Conservation (phyloP, 495 filamentous ascomycete genomes). For the Penicillium alfredii region DNA sequence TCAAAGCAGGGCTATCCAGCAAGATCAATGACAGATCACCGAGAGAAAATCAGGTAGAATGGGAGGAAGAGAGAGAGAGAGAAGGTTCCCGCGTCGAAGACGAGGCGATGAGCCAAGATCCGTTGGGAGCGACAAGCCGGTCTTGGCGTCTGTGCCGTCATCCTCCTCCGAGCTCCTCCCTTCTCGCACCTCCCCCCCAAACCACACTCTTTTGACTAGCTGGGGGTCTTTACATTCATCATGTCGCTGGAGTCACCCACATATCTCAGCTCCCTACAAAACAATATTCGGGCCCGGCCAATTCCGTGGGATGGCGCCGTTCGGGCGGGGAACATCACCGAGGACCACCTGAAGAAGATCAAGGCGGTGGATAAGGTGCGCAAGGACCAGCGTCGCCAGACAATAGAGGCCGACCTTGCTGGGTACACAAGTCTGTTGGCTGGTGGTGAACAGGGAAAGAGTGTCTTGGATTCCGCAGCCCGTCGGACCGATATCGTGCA, state of each 20-base stretch:
- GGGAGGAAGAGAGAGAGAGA: slow-evolving; percentile 1
- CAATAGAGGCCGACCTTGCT: slow-evolving; percentile 69
- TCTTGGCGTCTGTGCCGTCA: slow-evolving; percentile 32
- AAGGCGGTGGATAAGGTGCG: slow-evolving; percentile 96
- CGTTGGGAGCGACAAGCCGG: slow-evolving; percentile 18
- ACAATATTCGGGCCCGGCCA: slow-evolving; percentile 87
- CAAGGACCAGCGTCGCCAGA: slow-evolving; percentile 76
- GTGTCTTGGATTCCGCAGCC: slow-evolving; percentile 73
- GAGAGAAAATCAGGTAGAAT: background rate
- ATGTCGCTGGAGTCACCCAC: slow-evolving; percentile 89
- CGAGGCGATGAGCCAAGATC: slow-evolving; percentile 13
- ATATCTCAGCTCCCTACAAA: slow-evolving; percentile 86
- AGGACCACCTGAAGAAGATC: slow-evolving; percentile 91
- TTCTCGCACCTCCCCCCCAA: slow-evolving; percentile 1
- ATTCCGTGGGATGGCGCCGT: slow-evolving; percentile 98
- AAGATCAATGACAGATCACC: background rate
- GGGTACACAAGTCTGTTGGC: slow-evolving; percentile 76
- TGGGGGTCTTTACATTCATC: slow-evolving; percentile 15
- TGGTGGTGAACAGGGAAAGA: slow-evolving; percentile 61
- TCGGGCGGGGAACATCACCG: slow-evolving; percentile 87
- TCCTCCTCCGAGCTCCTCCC: slow-evolving; percentile 4
- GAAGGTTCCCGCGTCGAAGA: slow-evolving; percentile 7
- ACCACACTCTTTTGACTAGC: slow-evolving; percentile 8
- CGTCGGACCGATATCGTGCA: slow-evolving; percentile 84
- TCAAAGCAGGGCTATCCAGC: background rate